phyloP scores from a whole-genome alignment of 495 filamentous ascomycete genomes.

The Aspergillus asperescens region DNA sequence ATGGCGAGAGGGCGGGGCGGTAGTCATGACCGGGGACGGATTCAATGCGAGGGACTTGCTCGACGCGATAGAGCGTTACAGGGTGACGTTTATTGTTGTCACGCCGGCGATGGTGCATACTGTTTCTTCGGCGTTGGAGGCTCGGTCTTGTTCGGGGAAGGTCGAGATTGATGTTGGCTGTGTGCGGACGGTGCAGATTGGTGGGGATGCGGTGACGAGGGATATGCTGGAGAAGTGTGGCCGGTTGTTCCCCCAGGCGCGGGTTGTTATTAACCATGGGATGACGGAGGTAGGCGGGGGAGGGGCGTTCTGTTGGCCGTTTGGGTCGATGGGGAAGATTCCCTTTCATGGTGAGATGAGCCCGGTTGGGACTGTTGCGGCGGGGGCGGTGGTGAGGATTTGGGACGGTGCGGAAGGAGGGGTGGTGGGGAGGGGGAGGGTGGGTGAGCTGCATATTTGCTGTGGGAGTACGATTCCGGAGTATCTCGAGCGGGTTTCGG shows the following conservation, averaged over 20 bases:
- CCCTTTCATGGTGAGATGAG: neutral
- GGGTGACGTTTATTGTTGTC: neutral
- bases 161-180: neutral
- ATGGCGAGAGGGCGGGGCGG: neutral
- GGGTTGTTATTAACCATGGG: neutral
- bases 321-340: neutral
- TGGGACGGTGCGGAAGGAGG: neutral
- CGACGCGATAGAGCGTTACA: neutral
- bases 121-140: neutral
- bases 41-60: neutral
- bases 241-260: neutral
- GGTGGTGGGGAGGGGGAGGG: neutral
- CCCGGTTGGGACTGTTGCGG: neutral
- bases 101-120: neutral
- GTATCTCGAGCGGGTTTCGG: neutral
- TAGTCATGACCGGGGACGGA: neutral
- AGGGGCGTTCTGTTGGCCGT: neutral
- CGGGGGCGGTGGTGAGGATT: neutral
- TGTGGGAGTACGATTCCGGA: neutral
- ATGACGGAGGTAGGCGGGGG: constrained; percentile 1
- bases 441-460: neutral
- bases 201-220: neutral
- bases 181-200: neutral
- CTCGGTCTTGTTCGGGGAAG: too few species aligned
- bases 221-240: neutral